Evolutionary conservation across 2,329 filamentous ascomycete genomes (phyloP), one percentile per base, ranked within the genome.

Genomic region (Diaporthe longicolla): DNA sequence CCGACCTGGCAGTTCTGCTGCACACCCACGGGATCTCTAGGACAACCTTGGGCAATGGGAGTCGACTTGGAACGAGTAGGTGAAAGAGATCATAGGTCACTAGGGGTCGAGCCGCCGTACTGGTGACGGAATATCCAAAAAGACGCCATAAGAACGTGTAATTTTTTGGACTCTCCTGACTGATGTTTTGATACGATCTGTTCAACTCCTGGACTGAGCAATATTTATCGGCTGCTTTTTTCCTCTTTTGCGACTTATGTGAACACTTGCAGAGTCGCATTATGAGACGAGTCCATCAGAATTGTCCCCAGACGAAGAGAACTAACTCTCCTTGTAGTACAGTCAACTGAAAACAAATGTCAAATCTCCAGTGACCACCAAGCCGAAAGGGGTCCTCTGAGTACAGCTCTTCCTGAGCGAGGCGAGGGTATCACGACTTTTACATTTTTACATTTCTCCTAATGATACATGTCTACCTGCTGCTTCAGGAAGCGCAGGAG

Each of bases 391-490:
- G 11, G 19, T 17, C 35, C 7, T 50, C 1, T 4, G 10, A 45
- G 21, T 9, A 19, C 1, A 21, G n/a, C 21, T 13, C 1, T 21
- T 10, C 35, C 8, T n/a, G 10, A 24, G 32, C 11, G 19, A n/a
- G 32, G 26, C 40, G 29, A 50, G 57, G 54, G 48, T 70, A 71
- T 75, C 74, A 71, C 13, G 8, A 73, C 66, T 73, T 66, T 70
- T 66, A 45, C 5, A 21, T 58, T 72, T 50, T 50, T 50, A 9
- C 19, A n/a, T n/a, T 48, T 19, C 71, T 71, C 74, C 78, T 85
- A 90, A 78, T 87, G 81, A 77, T 88, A 90, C 68, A 83, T 82
- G 73, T 85, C 84, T 73, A 85, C 85, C 81, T 86, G 86, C 54
- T 80, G 78, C 76, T 82, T 83, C 78, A 91, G 84, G 77, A 84